These are phyloP conservation scores for Pelargonium fulgidum DNA, from an alignment of 441 rosid species.

Conservation along the genomic window DNA sequence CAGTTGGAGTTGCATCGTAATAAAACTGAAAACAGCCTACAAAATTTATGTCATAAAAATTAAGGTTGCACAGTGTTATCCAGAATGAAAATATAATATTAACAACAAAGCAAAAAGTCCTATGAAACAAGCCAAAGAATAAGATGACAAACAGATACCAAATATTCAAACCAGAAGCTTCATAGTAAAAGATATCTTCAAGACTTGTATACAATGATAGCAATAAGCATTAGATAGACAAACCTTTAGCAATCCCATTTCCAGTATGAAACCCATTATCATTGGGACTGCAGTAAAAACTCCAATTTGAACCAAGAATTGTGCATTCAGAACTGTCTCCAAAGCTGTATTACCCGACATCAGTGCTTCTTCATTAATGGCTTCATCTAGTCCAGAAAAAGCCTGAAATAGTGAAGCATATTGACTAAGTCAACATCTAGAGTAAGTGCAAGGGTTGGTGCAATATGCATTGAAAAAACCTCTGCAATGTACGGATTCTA, in stretches of 20 bases:
- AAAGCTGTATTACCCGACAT: constrained; percentile 58
- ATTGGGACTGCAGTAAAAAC: constrained; percentile 93
- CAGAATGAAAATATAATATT: constrained; percentile 1
- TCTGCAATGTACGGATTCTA: background rate
- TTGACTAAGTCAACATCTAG: background rate
- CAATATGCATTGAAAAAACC: background rate
- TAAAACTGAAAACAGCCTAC: constrained; percentile 89
- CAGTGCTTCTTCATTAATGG: constrained; percentile 48
- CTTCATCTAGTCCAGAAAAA: constrained; percentile 90
- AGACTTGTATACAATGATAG: no score
- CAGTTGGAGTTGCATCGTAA: constrained; percentile 95
- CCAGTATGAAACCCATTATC: constrained; percentile 86
- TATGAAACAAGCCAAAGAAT: background rate
- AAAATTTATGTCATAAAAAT: constrained; percentile 12
- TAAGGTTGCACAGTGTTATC: constrained; percentile 13
- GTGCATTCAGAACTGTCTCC: constrained; percentile 78
- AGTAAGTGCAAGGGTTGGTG: background rate
- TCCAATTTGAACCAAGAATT: constrained; percentile 95
- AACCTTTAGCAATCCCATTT: constrained; percentile 84
- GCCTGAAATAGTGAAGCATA: constrained; percentile 45
- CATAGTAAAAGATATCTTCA: no score
- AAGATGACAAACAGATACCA: background rate
- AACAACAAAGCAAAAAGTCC: background rate
- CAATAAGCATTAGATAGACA: constrained; percentile 1
- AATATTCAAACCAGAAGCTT: no score